Percentiles rank a stretch among this genome's conserved stretches.
These are phyloP conservation scores for Candida montana DNA, from an alignment of 805 yeast species.

Conservation along the genomic window DNA sequence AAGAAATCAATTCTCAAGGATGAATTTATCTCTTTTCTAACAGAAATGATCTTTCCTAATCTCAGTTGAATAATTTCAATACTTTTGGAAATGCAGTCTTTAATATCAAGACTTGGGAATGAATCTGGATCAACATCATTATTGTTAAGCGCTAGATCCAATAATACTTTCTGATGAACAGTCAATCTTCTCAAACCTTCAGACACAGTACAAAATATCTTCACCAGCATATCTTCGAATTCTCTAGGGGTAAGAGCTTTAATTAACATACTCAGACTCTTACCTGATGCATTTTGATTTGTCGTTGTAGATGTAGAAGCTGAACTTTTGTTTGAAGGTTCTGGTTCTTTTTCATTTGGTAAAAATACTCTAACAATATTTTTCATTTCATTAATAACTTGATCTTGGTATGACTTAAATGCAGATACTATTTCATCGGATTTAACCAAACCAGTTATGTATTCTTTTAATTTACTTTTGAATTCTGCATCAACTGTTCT, in stretches of 20 bases:
- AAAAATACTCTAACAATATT: constrained; percentile 59
- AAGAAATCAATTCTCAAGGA: constrained; percentile 55
- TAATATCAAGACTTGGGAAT: constrained; percentile 60
- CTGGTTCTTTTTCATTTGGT: constrained; percentile 42
- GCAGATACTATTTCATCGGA: constrained; percentile 60
- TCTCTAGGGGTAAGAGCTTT: constrained; percentile 67
- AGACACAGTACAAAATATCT: constrained; percentile 56
- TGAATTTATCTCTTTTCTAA: constrained; percentile 67
- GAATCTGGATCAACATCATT: constrained; percentile 26
- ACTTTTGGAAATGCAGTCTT: constrained; percentile 57
- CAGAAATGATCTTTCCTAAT: constrained; percentile 70
- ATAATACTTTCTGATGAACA: constrained; percentile 69
- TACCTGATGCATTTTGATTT: constrained; percentile 18
- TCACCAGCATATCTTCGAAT: constrained; percentile 63
- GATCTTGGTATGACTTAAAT: constrained; percentile 59
- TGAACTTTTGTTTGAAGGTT: constrained; percentile 12
- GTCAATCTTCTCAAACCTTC: constrained; percentile 72
- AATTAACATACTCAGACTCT: constrained; percentile 38
- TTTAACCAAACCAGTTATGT: constrained; percentile 51
- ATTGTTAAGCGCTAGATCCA: constrained; percentile 59
- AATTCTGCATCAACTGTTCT: constrained; percentile 34
- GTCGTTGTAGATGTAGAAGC: constrained; percentile 9
- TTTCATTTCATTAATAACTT: constrained; percentile 66
- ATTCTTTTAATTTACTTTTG: constrained; percentile 38
- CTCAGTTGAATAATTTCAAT: constrained; percentile 71